A percentile compares a stretch with the other conserved stretches of the same genome.
These are phyloP conservation scores for Fusarium avenaceum DNA, from an alignment of 2,329 filamentous ascomycete genomes.

Conservation along the genomic window DNA sequence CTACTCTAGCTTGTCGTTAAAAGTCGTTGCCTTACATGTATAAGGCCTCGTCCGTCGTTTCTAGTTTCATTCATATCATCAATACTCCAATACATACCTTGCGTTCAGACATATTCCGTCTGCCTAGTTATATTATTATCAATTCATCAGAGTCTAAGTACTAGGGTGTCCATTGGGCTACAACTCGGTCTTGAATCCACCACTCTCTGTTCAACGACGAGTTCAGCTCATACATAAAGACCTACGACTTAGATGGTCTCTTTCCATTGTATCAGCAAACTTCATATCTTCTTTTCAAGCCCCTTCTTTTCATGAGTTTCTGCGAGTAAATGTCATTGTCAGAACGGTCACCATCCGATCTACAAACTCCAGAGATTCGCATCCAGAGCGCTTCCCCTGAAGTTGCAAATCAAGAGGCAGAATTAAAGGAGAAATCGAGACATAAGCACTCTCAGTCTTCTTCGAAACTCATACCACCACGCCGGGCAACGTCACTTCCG, in stretches of 20 bases:
- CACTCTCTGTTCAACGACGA: conserved; percentile 6
- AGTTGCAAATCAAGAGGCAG: conserved; percentile 12
- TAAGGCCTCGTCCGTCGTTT: conserved; percentile 39
- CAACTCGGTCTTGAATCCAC: conserved; percentile 1
- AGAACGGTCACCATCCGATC: conserved; percentile 32
- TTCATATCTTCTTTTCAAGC: conserved; percentile 4
- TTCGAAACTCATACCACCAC: conserved; percentile 33
- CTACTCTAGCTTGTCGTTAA: conserved; percentile 10
- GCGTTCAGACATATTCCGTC: conserved; percentile 10
- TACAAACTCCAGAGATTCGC: conserved; percentile 46
- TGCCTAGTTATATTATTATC: conserved; percentile 17
- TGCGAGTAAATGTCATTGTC: conserved; percentile 48
- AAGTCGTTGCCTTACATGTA: conserved; percentile 43
- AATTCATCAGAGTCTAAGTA: conserved; percentile 2
- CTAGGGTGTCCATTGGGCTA: conserved; percentile 3
- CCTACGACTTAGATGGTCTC: conserved; percentile 18
- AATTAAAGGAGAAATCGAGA: conserved; percentile 9
- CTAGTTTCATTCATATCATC: conserved; percentile 18
- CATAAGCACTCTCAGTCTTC: conserved; percentile 12
- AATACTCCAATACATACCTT: neutral
- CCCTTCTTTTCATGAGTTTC: conserved; percentile 28
- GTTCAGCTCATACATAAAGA: conserved; percentile 3
- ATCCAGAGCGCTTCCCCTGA: conserved; percentile 50
- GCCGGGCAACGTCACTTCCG: conserved; percentile 35
- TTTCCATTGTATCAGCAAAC: conserved; percentile 4